Evolutionary conservation across 108 stramenopile genomes (phyloP).

Genomic region (Thalassiosira profunda): DNA sequence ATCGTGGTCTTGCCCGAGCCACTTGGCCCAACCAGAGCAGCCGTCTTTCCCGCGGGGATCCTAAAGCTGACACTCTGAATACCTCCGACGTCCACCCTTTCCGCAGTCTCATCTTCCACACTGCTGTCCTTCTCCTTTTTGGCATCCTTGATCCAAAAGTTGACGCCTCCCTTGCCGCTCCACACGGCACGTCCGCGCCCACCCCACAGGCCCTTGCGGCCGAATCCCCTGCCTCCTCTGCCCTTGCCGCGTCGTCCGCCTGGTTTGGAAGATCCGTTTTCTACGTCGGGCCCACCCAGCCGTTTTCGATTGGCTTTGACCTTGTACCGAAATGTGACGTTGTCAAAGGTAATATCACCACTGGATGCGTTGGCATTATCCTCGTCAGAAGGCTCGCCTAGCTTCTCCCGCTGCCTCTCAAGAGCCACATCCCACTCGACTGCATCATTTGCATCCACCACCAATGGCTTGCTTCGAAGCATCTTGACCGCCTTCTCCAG

Average conservation of each 20-base stretch:
- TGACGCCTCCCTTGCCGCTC: slow-evolving; percentile 22
- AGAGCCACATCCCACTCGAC: slow-evolving; percentile 35
- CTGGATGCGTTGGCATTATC: background rate
- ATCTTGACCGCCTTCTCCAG: slow-evolving; percentile 53
- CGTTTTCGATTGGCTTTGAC: slow-evolving; percentile 21
- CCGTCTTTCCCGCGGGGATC: slow-evolving; percentile 46
- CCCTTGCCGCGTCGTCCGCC: too few relatives aligned
- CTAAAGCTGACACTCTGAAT: slow-evolving; percentile 29
- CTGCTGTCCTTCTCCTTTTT: too few relatives aligned
- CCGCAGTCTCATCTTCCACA: slow-evolving; percentile 3
- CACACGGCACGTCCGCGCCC: slow-evolving; percentile 18
- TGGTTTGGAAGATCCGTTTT: background rate
- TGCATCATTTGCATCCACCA: slow-evolving; percentile 43
- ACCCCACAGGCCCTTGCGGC: slow-evolving; percentile 33
- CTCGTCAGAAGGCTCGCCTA: background rate
- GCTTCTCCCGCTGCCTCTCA: background rate
- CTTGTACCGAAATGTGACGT: slow-evolving; percentile 52
- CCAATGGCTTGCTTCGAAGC: slow-evolving; percentile 23
- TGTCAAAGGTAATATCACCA: slow-evolving; percentile 43
- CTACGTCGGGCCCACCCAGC: slow-evolving; percentile 29
- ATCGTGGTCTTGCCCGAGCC: slow-evolving; percentile 82
- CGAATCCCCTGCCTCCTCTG: slow-evolving; percentile 16
- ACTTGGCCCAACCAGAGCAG: slow-evolving; percentile 34
- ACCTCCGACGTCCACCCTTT: slow-evolving; percentile 26
- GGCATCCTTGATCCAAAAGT: slow-evolving; percentile 26